Evolutionary conservation across 202 grass and related monocot species (phyloP).

Genomic region (Schoenoplectus tabernaemontani): DNA sequence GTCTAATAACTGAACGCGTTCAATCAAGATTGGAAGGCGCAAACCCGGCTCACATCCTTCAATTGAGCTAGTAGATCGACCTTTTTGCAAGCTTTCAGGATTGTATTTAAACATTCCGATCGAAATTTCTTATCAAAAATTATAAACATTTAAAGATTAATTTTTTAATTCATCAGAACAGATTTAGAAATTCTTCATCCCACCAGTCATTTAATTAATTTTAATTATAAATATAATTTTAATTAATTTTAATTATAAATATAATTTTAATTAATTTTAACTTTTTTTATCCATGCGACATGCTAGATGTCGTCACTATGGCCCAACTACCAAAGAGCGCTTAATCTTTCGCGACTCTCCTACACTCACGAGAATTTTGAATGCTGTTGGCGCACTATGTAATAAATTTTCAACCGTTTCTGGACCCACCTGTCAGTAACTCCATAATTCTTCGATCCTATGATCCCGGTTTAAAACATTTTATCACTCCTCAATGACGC

Average conservation of each 20-base stretch:
- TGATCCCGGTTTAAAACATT: background rate
- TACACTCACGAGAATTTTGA: background rate
- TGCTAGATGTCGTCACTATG: conserved; percentile 6
- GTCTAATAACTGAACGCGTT: too few relatives aligned
- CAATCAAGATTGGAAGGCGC: too few relatives aligned
- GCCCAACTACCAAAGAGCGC: conserved; percentile 19
- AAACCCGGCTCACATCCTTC: too few relatives aligned
- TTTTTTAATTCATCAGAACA: too few relatives aligned
- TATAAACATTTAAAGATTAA: too few relatives aligned
- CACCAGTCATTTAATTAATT: too few relatives aligned
- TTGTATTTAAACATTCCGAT: too few relatives aligned
- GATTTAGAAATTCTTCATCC: too few relatives aligned
- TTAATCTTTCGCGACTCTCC: background rate
- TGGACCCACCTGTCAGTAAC: background rate
- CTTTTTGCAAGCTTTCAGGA: too few relatives aligned
- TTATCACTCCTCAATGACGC: background rate
- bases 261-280: background rate
- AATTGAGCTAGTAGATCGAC: too few relatives aligned
- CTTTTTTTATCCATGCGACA: background rate
- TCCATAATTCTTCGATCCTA: background rate
- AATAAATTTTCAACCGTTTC: background rate
- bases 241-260: too few relatives aligned
- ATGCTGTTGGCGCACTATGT: background rate
- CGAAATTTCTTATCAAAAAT: too few relatives aligned
- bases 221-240: background rate